phyloP scores from a whole-genome alignment of 2,329 filamentous ascomycete species.

The Clonostachys sp. region DNA sequence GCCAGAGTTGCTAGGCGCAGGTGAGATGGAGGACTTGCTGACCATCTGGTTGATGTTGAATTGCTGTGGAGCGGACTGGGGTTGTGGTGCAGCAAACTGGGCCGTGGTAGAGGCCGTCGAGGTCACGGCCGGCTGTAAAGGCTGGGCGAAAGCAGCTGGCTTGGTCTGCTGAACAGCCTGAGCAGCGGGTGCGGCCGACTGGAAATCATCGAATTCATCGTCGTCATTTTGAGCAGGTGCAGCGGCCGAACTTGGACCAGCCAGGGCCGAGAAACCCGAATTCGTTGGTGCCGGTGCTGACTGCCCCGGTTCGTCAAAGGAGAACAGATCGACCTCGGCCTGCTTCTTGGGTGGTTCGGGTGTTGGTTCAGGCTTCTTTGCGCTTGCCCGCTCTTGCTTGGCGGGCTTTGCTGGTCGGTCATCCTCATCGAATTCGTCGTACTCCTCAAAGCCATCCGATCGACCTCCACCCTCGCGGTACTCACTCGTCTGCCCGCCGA shows the following conservation, averaged over 20 bases:
- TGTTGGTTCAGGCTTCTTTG: conserved; percentile 38
- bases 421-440: conserved; percentile 91
- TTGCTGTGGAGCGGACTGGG: conserved; percentile 77
- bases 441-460: conserved; percentile 86
- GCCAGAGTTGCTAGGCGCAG: conserved; percentile 53
- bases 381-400: conserved; percentile 17
- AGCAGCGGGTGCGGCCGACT: conserved; percentile 69
- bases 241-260: conserved; percentile 11
- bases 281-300: conserved; percentile 35
- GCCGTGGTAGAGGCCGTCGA: conserved; percentile 49
- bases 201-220: conserved; percentile 97
- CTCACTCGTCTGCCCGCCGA: conserved; percentile 69
- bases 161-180: conserved; percentile 17
- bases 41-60: conserved; percentile 77
- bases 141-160: conserved; percentile 28
- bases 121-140: conserved; percentile 41
- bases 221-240: conserved; percentile 59
- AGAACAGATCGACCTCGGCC: conserved; percentile 88
- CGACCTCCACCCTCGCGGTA: conserved; percentile 61
- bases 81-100: conserved; percentile 78
- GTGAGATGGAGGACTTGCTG: conserved; percentile 76
- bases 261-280: conserved; percentile 41
- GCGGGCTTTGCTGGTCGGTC: conserved; percentile 39
- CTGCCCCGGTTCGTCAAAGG: conserved; percentile 74
- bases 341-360: conserved; percentile 73